These are phyloP conservation scores for Neurospora discreta DNA, from an alignment of 495 filamentous ascomycete species.

Conservation along the genomic window DNA sequence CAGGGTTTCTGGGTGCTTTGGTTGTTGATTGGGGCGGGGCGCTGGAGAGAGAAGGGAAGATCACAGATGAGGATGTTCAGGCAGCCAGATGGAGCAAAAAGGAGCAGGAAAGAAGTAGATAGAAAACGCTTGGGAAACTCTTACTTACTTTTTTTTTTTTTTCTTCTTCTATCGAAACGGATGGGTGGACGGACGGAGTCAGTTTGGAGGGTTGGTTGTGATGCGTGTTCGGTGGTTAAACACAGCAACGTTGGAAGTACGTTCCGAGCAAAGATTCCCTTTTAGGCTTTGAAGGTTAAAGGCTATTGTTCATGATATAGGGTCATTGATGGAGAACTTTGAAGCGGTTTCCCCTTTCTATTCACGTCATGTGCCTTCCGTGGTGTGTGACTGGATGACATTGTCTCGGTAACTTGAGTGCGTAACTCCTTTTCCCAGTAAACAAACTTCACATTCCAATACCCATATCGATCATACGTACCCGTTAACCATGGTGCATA, in stretches of 20 bases:
- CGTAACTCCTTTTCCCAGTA: not conserved
- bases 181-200: not conserved
- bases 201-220: not conserved
- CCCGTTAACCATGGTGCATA: not conserved
- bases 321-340: not conserved
- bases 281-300: not conserved
- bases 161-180: not conserved
- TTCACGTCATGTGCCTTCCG: not conserved
- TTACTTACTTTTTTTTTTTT: not conserved
- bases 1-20: not conserved
- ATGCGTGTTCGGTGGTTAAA: not conserved
- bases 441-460: not conserved
- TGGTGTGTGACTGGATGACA: not conserved
- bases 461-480: not conserved
- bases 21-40: not conserved
- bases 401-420: not conserved
- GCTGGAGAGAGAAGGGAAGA: not conserved
- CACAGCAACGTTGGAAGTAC: not conserved
- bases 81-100: not conserved
- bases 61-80: not conserved
- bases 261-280: not conserved
- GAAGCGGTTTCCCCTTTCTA: not conserved
- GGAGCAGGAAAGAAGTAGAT: not conserved
- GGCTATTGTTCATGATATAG: not conserved
- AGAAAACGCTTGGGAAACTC: not conserved